Base-by-base conservation (phyloP, 192 early-diverging fungal species). In the Piromyces finnis region DNA sequence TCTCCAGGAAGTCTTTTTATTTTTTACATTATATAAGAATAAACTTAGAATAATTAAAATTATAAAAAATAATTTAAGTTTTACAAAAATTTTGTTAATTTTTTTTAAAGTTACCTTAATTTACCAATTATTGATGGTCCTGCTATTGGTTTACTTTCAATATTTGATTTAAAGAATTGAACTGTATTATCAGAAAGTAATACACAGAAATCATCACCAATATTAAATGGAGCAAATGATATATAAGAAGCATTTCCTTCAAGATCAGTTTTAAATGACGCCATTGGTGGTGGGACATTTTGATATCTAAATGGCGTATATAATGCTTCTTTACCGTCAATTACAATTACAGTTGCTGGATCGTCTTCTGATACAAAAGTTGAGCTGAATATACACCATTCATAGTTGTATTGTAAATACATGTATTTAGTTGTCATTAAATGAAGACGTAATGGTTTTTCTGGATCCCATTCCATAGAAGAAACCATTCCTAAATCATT, bases 211-310 rank as follows among this genome's bases (percentile, higher is more conserved):
- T 91, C 88, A 79, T 94, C 92, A 11, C 91, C 93, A 5, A 85
- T 80, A 82, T 87, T 83, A 81, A 86, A 83, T 26, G 88, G 86
- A 12, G 84, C 87, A 83, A 95, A 97, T 11, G 92, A 82, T 26
- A 94, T 88, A 81, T 91, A 86, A 12, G 87, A 83, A 22, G 87
- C 85, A 17, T 90, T 88, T 14, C 78, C 79, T 11, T 85, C 82
- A 14, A 90, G 79, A 12, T 82, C 51, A 12, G 87, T 39, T 9
- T 85, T 84, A 28, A 87, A 82, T 13, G 86, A 84, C 78, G 84
- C 86, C 96, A 98, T 97, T n/a, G 97, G 97, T 32, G 97, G 97
- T 37, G 97, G 97, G 29, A 97, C 92, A 83, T 97, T 97, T 79
- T 90, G 88, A 79, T 91, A 85, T 79, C 86, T 84, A 83, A 96